These are phyloP conservation scores for Fusarium sp. DNA, from an alignment of 2,329 filamentous ascomycete species.

Conservation along the genomic window DNA sequence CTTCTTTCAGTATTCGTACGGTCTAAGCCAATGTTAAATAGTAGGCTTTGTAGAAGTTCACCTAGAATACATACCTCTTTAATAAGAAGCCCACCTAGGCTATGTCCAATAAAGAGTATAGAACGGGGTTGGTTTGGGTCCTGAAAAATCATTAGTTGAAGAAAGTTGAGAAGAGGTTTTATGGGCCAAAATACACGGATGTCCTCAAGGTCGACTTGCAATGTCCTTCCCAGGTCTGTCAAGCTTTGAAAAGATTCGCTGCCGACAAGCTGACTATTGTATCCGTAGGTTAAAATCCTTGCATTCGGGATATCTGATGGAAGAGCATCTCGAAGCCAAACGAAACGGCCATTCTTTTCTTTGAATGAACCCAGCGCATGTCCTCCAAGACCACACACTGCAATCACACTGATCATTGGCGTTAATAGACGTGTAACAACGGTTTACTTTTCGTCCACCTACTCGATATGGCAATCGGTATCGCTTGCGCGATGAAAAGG, in stretches of 20 bases:
- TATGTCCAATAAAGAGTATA: not conserved
- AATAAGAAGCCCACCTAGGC: not conserved
- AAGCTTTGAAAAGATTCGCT: not conserved
- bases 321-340: conserved; percentile 1
- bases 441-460: not conserved
- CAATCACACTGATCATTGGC: not conserved
- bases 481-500: not conserved
- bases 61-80: not conserved
- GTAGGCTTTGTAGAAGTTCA: too few relatives aligned
- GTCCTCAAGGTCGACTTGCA: not conserved
- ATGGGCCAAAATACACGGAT: not conserved
- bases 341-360: not conserved
- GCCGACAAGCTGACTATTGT: not conserved
- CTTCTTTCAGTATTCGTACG: not conserved
- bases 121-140: not conserved
- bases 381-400: not conserved
- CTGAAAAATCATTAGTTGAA: fast-evolving
- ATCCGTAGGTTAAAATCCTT: conserved; percentile 1
- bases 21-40: not conserved
- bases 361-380: not conserved
- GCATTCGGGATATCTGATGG: not conserved
- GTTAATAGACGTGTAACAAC: fast-evolving
- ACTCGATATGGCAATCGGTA: not conserved
- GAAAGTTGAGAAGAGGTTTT: fast-evolving
- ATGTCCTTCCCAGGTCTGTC: not conserved